Evolutionary conservation across 2,329 filamentous ascomycete genomes (phyloP).

Genomic region (Aspergillus eucalypticola): DNA sequence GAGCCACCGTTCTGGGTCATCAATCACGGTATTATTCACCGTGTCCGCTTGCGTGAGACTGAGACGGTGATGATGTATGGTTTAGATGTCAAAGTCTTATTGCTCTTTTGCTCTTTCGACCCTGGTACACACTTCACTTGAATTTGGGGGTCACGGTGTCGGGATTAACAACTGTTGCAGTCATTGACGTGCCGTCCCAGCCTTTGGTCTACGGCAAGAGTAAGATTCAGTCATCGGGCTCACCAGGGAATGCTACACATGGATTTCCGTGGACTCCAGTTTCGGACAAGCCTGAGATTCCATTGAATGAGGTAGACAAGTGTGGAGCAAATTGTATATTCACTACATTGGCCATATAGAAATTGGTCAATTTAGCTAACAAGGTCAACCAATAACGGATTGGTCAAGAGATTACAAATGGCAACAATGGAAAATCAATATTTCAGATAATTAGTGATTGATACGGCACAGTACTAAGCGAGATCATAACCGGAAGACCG

Average conservation of each 20-base stretch:
- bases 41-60: neutral
- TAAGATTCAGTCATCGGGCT: too few relatives aligned
- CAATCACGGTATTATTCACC: too few relatives aligned
- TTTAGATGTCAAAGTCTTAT: neutral
- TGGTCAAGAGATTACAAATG: neutral
- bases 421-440: neutral
- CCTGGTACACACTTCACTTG: neutral
- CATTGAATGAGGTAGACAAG: neutral
- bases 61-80: neutral
- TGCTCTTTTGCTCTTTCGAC: neutral
- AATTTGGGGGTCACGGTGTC: too few relatives aligned
- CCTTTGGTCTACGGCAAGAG: too few relatives aligned
- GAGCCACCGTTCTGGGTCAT: neutral
- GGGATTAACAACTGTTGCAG: too few relatives aligned
- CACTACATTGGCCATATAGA: neutral
- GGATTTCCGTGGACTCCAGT: too few relatives aligned
- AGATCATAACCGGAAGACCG: constrained; percentile 3
- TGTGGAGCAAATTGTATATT: neutral
- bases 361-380: neutral
- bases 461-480: constrained; percentile 10
- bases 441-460: neutral
- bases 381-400: neutral
- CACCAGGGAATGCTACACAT: too few relatives aligned
- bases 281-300: too few relatives aligned
- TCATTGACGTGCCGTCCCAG: too few relatives aligned